phyloP scores from a whole-genome alignment of 768 basidiomycete genomes.

The Collybia sordida region DNA sequence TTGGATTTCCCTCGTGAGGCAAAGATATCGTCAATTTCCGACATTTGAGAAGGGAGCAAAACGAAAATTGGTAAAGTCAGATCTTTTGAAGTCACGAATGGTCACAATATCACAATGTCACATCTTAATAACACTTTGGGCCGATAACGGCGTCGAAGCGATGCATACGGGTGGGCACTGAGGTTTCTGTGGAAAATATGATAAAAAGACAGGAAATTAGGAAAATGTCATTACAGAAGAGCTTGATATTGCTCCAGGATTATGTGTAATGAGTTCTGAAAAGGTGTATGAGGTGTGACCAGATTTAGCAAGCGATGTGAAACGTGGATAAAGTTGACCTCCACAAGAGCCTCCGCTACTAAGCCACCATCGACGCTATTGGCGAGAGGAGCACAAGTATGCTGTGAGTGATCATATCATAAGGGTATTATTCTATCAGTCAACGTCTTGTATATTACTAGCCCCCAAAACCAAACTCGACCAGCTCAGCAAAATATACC shows the following conservation, averaged over 20 bases:
- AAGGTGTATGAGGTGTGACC: neutral
- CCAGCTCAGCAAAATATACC: slow-evolving; percentile 25
- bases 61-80: slow-evolving; percentile 4
- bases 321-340: neutral
- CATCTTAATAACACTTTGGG: neutral
- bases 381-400: slow-evolving; percentile 17
- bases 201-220: neutral
- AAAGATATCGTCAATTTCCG: slow-evolving; percentile 89
- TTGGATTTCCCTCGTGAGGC: slow-evolving; percentile 47
- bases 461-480: slow-evolving; percentile 14
- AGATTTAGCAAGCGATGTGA: neutral
- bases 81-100: slow-evolving; percentile 8
- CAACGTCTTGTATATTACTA: slow-evolving; percentile 16
- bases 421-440: slow-evolving; percentile 8
- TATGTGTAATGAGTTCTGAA: neutral
- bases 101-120: slow-evolving; percentile 10
- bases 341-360: neutral
- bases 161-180: too few species aligned
- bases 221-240: neutral
- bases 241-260: neutral
- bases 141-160: neutral
- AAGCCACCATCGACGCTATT: slow-evolving; percentile 6
- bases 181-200: neutral
- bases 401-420: slow-evolving; percentile 30
- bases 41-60: slow-evolving; percentile 40